Evolutionary conservation across 2,329 filamentous ascomycete species (phyloP), one percentile per base, ranked within the genome.

Genomic region (Talaromyces verruculosus): DNA sequence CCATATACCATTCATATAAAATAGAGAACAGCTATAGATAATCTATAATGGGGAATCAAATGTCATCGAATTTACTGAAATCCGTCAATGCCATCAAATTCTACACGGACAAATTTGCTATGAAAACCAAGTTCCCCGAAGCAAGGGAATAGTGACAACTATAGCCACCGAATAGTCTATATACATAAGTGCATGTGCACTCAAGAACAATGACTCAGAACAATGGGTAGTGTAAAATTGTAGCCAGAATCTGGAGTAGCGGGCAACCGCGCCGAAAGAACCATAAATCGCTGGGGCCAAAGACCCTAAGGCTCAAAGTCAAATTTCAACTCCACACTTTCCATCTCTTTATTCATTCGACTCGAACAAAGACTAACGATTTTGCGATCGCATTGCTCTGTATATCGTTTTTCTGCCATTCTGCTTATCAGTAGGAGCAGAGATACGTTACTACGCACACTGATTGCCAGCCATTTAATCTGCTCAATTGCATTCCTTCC

Each of bases 311-410:
- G 19, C 43, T 47, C 25, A 51, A 55, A 57, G 51, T 57, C 53
- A 57, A 57, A 57, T 15, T n/a, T 57, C 53, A 33, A 57, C 53
- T 57, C 53, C 53, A 57, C 53, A 57, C 39, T 57, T 57, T 25
- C 47, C 53, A 15, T 15, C n/a, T 37, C 53, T 57, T 57, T 25
- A 13, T 19, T 55, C 51, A 1, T 19, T 37, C 11, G 10, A 37
- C n/a, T 37, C 33, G 33, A 22, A 22, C 53, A 57, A 57, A 57
- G 5, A 5, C 53, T 22, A 30, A 39, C 11, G 7, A 15, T 57
- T 25, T 57, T 19, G 33, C 33, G n/a, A 11, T 39, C 11, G 33
- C 33, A 57, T 37, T 57, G 33, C 33, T 15, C n/a, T 10, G 11
- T 35, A 8, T 11, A 33, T n/a, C 35, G 22, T 25, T 57, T 25